A percentile compares a stretch with the other conserved stretches of the same genome.
Conservation (phyloP, 2,329 filamentous ascomycete species). For the Diplodia intermedia region DNA sequence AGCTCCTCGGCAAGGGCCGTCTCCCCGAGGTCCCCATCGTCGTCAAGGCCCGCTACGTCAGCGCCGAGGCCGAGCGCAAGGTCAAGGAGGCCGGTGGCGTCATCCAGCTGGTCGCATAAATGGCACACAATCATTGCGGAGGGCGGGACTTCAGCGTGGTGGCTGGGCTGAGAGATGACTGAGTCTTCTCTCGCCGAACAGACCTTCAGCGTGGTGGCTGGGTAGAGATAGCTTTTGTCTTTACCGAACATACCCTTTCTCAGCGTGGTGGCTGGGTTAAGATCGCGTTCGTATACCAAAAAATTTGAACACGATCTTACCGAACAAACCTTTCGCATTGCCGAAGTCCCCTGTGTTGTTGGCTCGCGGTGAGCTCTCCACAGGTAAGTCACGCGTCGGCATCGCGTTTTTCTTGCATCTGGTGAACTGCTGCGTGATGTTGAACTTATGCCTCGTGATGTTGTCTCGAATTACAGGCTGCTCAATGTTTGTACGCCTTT, state of each 20-base stretch:
- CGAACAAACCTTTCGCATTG: no score
- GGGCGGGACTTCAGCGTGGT: conserved; percentile 56
- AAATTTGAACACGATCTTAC: no score
- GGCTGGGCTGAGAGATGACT: conserved; percentile 52
- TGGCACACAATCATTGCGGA: not conserved
- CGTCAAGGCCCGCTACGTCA: conserved; percentile 94
- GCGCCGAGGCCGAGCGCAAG: conserved; percentile 95
- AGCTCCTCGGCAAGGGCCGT: conserved; percentile 98
- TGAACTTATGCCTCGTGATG: no score
- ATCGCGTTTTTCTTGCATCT: no score
- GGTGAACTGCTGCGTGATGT: no score
- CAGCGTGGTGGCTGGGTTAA: no score
- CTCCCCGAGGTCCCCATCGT: conserved; percentile 92
- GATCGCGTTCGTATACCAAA: no score
- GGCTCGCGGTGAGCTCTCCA: no score
- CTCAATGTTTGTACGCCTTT: no score
- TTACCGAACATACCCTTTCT: conserved; percentile 58
- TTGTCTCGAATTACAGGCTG: no score
- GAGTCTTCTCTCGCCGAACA: not conserved
- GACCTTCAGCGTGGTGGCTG: conserved; percentile 60
- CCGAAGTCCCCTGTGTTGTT: no score
- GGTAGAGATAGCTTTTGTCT: conserved; percentile 54
- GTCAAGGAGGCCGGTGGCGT: conserved; percentile 98
- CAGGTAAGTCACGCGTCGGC: no score
- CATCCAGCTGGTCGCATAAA: conserved; percentile 89